Conservation (phyloP, 2,329 filamentous ascomycete species). For the Alternaria longipes region DNA sequence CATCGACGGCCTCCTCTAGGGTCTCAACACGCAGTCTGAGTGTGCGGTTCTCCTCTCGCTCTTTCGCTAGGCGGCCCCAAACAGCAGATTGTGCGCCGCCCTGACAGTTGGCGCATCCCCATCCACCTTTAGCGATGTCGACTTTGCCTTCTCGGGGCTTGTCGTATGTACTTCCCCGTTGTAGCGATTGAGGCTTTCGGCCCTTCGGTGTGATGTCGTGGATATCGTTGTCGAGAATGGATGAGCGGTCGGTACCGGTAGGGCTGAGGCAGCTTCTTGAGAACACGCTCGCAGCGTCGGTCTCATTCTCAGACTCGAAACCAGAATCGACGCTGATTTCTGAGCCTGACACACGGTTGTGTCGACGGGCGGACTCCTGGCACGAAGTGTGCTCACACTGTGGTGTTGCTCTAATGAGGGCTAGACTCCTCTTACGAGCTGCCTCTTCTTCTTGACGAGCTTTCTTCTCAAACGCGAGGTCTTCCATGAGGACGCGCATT, state of each 20-base stretch:
- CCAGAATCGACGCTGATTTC: constrained; percentile 62
- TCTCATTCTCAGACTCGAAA: constrained; percentile 67
- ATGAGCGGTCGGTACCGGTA: constrained; percentile 44
- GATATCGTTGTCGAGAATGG: constrained; percentile 48
- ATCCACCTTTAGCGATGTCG: constrained; percentile 34
- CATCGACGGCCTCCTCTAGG: constrained; percentile 65
- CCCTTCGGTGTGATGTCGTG: constrained; percentile 39
- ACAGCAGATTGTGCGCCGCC: constrained; percentile 55
- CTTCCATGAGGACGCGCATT: constrained; percentile 54
- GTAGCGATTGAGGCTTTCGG: constrained; percentile 43
- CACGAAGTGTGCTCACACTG: constrained; percentile 30
- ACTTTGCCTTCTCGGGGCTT: constrained; percentile 55
- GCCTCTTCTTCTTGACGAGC: constrained; percentile 48
- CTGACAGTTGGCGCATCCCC: constrained; percentile 49
- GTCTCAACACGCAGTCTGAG: constrained; percentile 63
- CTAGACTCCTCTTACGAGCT: constrained; percentile 43
- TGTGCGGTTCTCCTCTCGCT: constrained; percentile 64
- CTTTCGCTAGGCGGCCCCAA: constrained; percentile 62
- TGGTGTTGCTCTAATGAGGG: constrained; percentile 36
- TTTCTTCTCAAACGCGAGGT: constrained; percentile 46
- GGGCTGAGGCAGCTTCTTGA: constrained; percentile 51
- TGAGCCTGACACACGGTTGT: constrained; percentile 47
- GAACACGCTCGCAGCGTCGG: constrained; percentile 55
- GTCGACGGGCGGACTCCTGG: constrained; percentile 33
- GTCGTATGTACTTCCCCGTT: constrained; percentile 46